Base-by-base conservation (phyloP, 129 eudicot species). In the Tanacetum coccineum region DNA sequence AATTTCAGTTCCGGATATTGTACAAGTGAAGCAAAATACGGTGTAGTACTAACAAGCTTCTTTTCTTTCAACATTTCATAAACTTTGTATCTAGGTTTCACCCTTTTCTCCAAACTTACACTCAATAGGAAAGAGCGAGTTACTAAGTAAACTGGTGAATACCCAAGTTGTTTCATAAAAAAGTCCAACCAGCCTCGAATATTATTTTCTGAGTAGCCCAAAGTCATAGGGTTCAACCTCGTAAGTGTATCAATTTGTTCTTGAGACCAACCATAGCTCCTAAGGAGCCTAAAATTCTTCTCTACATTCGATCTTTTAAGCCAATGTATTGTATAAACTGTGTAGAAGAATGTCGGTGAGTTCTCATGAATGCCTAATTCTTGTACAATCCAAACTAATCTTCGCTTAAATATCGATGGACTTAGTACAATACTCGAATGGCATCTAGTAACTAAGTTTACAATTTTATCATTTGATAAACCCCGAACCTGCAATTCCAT, bases 121-220 rank as follows among this genome's bases (percentile, higher is more conserved):
- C 18, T 15, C 53, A 13, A 13, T 13, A 48, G 53, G 17, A 3
- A 1, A 15, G 59, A 32, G 13, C 26, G 67, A 13, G 26, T 58
- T 15, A 20, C 30, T 2, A 20, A 15, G 14, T 55, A 55, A 18
- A 9, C 13, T 4, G 32, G n/a, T 5, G 44, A 3, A 13, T 44
- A 64, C 42, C 57, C 70, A 2, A 21, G 11, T 22, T 46, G 20
- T 14, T 64, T 46, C 57, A 64, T 64, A 48, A 48, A 11, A 15
- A 52, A 52, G 12, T 52, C 19, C 57, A 52, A 52, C 10, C 22
- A 5, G 6, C 3, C 9, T 15, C 19, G 22, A 51, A 51, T 15
- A 15, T 52, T 52, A 52, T 14, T 10, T 52, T 15, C 25, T 14
- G 26, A 52, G 58, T 52, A 52, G 21, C 20, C 7, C 9, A 52